A percentile compares a stretch with the other conserved stretches of the same genome.
Evolutionary conservation across 2,329 filamentous ascomycete genomes (phyloP).

Genomic region (Triangularia setosa): DNA sequence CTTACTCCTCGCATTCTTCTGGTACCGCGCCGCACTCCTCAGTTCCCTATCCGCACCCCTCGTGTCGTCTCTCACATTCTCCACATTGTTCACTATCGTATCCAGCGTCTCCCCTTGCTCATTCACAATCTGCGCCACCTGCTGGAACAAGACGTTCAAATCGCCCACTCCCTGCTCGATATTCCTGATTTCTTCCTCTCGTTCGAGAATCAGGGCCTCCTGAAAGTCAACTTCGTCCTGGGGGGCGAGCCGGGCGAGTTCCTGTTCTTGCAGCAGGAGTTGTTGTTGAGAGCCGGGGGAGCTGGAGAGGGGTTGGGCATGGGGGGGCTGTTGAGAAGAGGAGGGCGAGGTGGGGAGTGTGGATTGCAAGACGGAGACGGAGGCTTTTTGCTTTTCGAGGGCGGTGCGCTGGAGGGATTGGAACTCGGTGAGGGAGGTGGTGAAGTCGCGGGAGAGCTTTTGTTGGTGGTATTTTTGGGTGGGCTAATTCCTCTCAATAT

Average conservation of each 20-base stretch:
- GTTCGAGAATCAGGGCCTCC: slow-evolving; percentile 90
- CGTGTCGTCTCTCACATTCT: slow-evolving; percentile 76
- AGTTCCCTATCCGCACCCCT: slow-evolving; percentile 82
- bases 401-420: slow-evolving; percentile 86
- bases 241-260: slow-evolving; percentile 75
- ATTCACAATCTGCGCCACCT: slow-evolving; percentile 95
- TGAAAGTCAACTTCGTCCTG: slow-evolving; percentile 98
- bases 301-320: slow-evolving; percentile 27
- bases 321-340: slow-evolving; percentile 25
- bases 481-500: slow-evolving; percentile 52
- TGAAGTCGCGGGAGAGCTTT: slow-evolving; percentile 91
- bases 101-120: slow-evolving; percentile 90
- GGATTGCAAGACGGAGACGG: slow-evolving; percentile 75
- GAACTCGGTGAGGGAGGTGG: slow-evolving; percentile 83
- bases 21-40: slow-evolving; percentile 80
- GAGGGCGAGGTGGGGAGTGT: slow-evolving; percentile 62
- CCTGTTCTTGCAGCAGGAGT: slow-evolving; percentile 63
- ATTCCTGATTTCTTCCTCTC: slow-evolving; percentile 93
- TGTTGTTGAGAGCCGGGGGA: slow-evolving; percentile 34
- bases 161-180: slow-evolving; percentile 96
- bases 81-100: slow-evolving; percentile 83
- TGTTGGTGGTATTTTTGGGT: slow-evolving; percentile 95
- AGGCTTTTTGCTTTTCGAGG: slow-evolving; percentile 87
- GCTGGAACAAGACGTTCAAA: slow-evolving; percentile 91
- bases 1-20: slow-evolving; percentile 93